A percentile compares a stretch with the other conserved stretches of the same genome.
Conservation (phyloP, 129 eudicot species). For the Gnaphalium uliginosum region DNA sequence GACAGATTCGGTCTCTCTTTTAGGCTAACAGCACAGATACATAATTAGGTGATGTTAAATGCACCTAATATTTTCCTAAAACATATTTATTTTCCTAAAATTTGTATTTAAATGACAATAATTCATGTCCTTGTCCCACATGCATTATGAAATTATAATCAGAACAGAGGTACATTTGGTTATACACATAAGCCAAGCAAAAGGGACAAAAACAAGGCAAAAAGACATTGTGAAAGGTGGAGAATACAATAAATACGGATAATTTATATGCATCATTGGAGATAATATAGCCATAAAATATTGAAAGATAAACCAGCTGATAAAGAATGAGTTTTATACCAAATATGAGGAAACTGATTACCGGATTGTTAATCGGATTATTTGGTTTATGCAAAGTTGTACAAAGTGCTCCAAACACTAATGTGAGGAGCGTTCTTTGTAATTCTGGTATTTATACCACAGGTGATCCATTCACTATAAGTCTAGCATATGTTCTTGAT, state of each 20-base stretch:
- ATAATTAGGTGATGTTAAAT: too few relatives aligned
- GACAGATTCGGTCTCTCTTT: too few relatives aligned
- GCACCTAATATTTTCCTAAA: too few relatives aligned
- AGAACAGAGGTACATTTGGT: constrained; percentile 18
- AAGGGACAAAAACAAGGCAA: constrained; percentile 21
- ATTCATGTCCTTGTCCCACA: constrained; percentile 17
- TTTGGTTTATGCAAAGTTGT: not conserved
- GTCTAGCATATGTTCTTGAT: constrained; percentile 58
- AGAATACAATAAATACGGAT: constrained; percentile 27
- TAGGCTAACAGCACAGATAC: too few relatives aligned
- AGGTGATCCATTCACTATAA: constrained; percentile 57
- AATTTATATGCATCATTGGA: constrained; percentile 10
- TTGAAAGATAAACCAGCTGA: not conserved
- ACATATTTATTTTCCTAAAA: too few relatives aligned
- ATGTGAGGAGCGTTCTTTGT: constrained; percentile 41
- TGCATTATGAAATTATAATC: not conserved
- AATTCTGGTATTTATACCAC: constrained; percentile 46
- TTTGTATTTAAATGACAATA: not conserved
- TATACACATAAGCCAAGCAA: constrained; percentile 23
- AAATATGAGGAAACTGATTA: not conserved
- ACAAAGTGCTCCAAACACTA: constrained; percentile 47
- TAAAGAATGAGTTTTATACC: constrained; percentile 33
- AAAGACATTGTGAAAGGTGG: constrained; percentile 26
- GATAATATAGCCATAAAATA: constrained; percentile 20
- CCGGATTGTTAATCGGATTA: not conserved